Evolutionary conservation across 441 rosid species (phyloP).

Genomic region (Hypseocharis bilobata): DNA sequence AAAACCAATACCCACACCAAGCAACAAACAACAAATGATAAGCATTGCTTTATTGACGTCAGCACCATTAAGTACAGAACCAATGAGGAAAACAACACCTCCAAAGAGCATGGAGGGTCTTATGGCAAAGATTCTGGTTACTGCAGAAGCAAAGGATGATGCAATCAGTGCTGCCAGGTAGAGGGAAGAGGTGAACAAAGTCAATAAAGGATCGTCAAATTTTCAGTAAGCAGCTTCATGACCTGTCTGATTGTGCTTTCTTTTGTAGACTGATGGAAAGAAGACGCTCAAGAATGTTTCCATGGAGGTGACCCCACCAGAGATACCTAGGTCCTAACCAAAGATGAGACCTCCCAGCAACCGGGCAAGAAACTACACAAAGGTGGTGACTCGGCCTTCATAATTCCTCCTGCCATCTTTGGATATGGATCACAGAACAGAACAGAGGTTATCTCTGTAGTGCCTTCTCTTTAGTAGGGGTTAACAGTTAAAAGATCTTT

Average conservation of each 20-base stretch:
- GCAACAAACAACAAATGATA: slow-evolving; percentile 64
- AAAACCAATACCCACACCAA: slow-evolving; percentile 86
- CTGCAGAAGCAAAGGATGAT: slow-evolving; percentile 48
- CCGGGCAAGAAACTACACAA: slow-evolving; percentile 44
- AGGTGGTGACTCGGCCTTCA: slow-evolving; percentile 35
- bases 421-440: too few species aligned
- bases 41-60: slow-evolving; percentile 65
- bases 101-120: slow-evolving; percentile 60
- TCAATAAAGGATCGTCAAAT: slow-evolving; percentile 52
- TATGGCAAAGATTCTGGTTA: slow-evolving; percentile 51
- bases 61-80: slow-evolving; percentile 64
- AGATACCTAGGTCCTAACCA: slow-evolving; percentile 57
- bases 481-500: neutral
- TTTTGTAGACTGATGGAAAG: slow-evolving; percentile 52
- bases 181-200: slow-evolving; percentile 79
- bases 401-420: slow-evolving; percentile 37
- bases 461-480: neutral
- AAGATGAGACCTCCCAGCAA: slow-evolving; percentile 65
- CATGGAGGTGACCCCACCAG: slow-evolving; percentile 84
- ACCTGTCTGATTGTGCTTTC: slow-evolving; percentile 32
- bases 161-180: slow-evolving; percentile 67
- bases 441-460: too few species aligned
- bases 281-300: slow-evolving; percentile 51
- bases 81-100: slow-evolving; percentile 54
- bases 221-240: slow-evolving; percentile 58